Base-by-base conservation (phyloP, 805 yeast species). In the Lipomyces lipofer region DNA sequence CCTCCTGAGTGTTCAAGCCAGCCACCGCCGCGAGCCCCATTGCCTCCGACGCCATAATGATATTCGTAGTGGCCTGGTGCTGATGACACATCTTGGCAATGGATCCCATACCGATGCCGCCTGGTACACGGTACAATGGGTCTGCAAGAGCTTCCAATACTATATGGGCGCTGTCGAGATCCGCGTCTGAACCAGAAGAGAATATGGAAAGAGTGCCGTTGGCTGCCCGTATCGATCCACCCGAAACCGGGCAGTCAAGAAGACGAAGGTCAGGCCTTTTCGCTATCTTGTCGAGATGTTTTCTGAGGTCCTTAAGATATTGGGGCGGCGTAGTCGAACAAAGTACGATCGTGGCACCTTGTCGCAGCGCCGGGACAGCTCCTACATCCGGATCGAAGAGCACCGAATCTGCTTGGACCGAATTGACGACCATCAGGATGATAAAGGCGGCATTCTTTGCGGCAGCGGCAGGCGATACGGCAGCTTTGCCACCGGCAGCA, bases 21-120 rank as follows among this genome's bases (percentile, higher is more conserved):
- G 55, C 58, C 15, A 49, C 38, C 15, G 58, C 58, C 13, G 58
- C 58, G 12, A 53, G 47, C 17, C 58, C 58, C 55, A 53, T 53
- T 6, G 54, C 58, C 47, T 53, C 58, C 25, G 58, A 53, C 12
- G 58, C 58, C 53, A 46, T 53, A 42, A 53, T 53, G 35, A 53
- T 50, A 35, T 53, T 53, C 15, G 54, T 51, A 17, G 51, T 55
- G 0, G 58, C 58, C 43, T 53, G 58, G 24, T 53, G 58, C 43
- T 53, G 58, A 17, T 53, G 58, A 12, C 43, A 43, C 58, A 53
- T 53, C 51, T 53, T 53, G 6, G 58, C 58, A 19, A 53, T 40
- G 36, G 47, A 47, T n/a, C 58, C 58, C 58, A 53, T 53, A 24
- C 49, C 30, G 21, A 53, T 49, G 33, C 58, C 58, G 32, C 58